Evolutionary conservation across 1,284 basidiomycete species (phyloP).

Genomic region (Irpex sp.): DNA sequence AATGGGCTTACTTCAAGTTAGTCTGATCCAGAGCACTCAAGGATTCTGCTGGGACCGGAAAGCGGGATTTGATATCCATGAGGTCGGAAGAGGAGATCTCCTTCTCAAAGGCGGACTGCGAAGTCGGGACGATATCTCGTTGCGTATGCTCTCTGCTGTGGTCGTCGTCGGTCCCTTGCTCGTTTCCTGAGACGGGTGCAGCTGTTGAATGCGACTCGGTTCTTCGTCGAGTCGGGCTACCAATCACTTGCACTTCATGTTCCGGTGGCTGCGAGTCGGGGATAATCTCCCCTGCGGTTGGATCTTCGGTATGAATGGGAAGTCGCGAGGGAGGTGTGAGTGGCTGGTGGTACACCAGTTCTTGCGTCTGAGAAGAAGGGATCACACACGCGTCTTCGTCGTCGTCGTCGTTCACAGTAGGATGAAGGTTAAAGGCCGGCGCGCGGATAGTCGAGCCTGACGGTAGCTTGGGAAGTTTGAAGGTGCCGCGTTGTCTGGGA

Average conservation of each 20-base stretch:
- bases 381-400: neutral
- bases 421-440: neutral
- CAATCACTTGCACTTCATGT: neutral
- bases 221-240: neutral
- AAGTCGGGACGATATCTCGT: slow-evolving; percentile 2
- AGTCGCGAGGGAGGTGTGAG: neutral
- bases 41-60: neutral
- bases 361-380: slow-evolving; percentile 1
- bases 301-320: neutral
- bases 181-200: neutral
- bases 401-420: neutral
- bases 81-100: slow-evolving; percentile 4
- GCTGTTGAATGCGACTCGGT: neutral
- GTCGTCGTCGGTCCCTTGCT: neutral
- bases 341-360: neutral
- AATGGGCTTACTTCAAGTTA: too few species aligned
- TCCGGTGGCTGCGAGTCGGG: neutral
- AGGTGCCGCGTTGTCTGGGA: neutral
- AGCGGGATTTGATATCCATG: neutral
- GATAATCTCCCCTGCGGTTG: neutral
- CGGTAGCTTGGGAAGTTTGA: neutral
- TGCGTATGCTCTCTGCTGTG: neutral
- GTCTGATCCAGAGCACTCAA: neutral
- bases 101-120: slow-evolving; percentile 3
- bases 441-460: neutral